Evolutionary conservation across 1,284 basidiomycete species (phyloP).

Genomic region (Leccinum brunneo-olivaceum): DNA sequence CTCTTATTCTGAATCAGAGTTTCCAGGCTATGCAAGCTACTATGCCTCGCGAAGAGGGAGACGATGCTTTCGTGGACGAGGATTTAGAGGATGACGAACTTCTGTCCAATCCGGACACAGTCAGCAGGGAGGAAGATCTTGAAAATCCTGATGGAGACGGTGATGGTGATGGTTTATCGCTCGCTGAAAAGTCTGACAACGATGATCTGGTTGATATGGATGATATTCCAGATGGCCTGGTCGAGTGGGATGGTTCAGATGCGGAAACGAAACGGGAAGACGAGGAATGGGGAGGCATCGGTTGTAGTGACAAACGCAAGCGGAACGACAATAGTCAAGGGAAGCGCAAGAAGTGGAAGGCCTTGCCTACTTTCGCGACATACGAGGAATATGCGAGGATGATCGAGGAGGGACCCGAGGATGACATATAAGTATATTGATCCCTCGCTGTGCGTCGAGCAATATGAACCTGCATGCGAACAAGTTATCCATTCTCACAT

Average conservation of each 20-base stretch:
- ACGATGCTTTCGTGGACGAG: slow-evolving; percentile 37
- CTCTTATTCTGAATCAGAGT: background rate
- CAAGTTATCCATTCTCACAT: too few species aligned
- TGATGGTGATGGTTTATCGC: slow-evolving; percentile 37
- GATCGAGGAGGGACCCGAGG: slow-evolving; percentile 62
- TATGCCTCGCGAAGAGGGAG: slow-evolving; percentile 56
- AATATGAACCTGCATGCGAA: background rate
- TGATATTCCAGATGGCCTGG: slow-evolving; percentile 47
- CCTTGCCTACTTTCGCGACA: slow-evolving; percentile 83
- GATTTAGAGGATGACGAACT: slow-evolving; percentile 35
- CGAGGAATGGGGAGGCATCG: slow-evolving; percentile 52
- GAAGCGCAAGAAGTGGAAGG: slow-evolving; percentile 68
- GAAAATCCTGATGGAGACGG: slow-evolving; percentile 20
- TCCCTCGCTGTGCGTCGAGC: background rate
- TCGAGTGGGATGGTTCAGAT: slow-evolving; percentile 52
- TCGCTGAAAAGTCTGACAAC: slow-evolving; percentile 63
- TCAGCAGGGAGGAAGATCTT: slow-evolving; percentile 6
- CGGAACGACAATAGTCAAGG: slow-evolving; percentile 46
- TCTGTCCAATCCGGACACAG: slow-evolving; percentile 33
- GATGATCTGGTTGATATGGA: slow-evolving; percentile 59
- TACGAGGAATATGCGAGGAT: slow-evolving; percentile 94
- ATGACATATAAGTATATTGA: slow-evolving; percentile 15
- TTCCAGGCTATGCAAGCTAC: slow-evolving; percentile 75
- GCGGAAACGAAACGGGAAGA: slow-evolving; percentile 34
- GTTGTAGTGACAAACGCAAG: slow-evolving; percentile 30